These are phyloP conservation scores for Bipolaris cookei DNA, from an alignment of 2,329 filamentous ascomycete species.

Conservation along the genomic window DNA sequence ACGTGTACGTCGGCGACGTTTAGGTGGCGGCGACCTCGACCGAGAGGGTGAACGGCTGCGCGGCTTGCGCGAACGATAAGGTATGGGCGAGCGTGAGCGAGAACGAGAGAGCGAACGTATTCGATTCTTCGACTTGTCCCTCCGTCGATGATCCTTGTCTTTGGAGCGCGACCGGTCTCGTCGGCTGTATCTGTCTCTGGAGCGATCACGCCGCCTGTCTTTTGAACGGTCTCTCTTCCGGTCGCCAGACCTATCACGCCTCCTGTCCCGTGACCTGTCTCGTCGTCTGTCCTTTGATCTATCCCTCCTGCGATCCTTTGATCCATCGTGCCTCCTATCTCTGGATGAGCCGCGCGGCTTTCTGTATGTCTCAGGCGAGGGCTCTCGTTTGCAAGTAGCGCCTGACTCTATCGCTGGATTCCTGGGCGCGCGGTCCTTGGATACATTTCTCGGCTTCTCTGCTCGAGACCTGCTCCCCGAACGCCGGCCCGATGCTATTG, in stretches of 20 bases:
- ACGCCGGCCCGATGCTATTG: constrained; percentile 14
- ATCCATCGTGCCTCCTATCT: constrained; percentile 20
- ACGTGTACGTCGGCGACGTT: constrained; percentile 43
- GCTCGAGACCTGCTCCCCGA: constrained; percentile 27
- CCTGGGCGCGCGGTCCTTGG: constrained; percentile 22
- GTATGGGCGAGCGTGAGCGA: constrained; percentile 37
- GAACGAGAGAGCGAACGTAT: constrained; percentile 37
- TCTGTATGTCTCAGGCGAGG: constrained; percentile 40
- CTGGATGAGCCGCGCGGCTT: constrained; percentile 28
- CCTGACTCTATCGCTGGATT: constrained; percentile 21
- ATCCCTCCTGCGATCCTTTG: constrained; percentile 19
- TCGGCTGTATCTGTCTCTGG: constrained; percentile 19
- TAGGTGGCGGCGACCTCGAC: constrained; percentile 40
- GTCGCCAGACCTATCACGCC: constrained; percentile 27
- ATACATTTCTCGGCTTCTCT: constrained; percentile 15
- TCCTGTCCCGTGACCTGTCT: constrained; percentile 21
- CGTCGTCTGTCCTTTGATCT: constrained; percentile 24
- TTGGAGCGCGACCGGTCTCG: constrained; percentile 26
- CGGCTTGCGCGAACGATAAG: constrained; percentile 31
- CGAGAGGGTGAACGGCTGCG: constrained; percentile 36
- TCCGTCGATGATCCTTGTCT: constrained; percentile 26
- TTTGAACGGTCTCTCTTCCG: constrained; percentile 18
- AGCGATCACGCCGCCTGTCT: constrained; percentile 28
- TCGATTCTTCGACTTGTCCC: constrained; percentile 21
- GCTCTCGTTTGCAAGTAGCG: constrained; percentile 18